phyloP scores from a whole-genome alignment of 2,329 filamentous ascomycete species.

The Diaporthe aspalathi region DNA sequence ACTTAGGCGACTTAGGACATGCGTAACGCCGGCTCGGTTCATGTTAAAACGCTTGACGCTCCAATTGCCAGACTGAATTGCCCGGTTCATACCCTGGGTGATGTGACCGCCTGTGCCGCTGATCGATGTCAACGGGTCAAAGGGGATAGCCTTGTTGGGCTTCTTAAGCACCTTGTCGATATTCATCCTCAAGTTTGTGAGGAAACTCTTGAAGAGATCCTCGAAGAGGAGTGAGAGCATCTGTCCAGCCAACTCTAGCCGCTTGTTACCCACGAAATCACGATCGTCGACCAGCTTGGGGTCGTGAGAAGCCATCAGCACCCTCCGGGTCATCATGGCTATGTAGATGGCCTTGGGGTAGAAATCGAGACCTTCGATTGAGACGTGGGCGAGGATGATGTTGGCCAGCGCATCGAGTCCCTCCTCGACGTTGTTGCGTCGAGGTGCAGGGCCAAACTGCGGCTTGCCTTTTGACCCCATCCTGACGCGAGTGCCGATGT shows the following conservation, averaged over 20 bases:
- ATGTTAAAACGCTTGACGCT: slow-evolving; percentile 98
- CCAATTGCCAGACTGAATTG: slow-evolving; percentile 98
- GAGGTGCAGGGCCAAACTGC: slow-evolving; percentile 64
- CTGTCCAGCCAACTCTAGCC: slow-evolving; percentile 93
- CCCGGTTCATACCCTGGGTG: slow-evolving; percentile 91
- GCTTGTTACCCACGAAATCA: slow-evolving; percentile 98
- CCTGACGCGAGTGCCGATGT: slow-evolving; percentile 87
- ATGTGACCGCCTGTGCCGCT: slow-evolving; percentile 88
- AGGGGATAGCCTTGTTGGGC: slow-evolving; percentile 86
- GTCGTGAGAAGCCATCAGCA: slow-evolving; percentile 93
- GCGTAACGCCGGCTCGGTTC: slow-evolving; percentile 96
- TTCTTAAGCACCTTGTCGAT: slow-evolving; percentile 98
- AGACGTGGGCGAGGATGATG: slow-evolving; percentile 94
- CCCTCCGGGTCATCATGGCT: slow-evolving; percentile 96
- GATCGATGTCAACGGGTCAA: slow-evolving; percentile 88
- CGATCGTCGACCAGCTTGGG: slow-evolving; percentile 91
- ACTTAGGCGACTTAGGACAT: slow-evolving; percentile 93
- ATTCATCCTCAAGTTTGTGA: slow-evolving; percentile 86
- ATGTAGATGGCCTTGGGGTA: slow-evolving; percentile 97
- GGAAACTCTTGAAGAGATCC: slow-evolving; percentile 97
- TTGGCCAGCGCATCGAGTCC: slow-evolving; percentile 92
- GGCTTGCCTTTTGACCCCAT: slow-evolving; percentile 78
- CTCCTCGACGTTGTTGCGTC: slow-evolving; percentile 88
- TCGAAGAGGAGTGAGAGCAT: slow-evolving; percentile 94
- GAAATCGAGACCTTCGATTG: slow-evolving; percentile 91